Evolutionary conservation across 1,139 yeast species (phyloP), one percentile per base, ranked within the genome.

Genomic region (Hemisphaericaspora xylanilytica): DNA sequence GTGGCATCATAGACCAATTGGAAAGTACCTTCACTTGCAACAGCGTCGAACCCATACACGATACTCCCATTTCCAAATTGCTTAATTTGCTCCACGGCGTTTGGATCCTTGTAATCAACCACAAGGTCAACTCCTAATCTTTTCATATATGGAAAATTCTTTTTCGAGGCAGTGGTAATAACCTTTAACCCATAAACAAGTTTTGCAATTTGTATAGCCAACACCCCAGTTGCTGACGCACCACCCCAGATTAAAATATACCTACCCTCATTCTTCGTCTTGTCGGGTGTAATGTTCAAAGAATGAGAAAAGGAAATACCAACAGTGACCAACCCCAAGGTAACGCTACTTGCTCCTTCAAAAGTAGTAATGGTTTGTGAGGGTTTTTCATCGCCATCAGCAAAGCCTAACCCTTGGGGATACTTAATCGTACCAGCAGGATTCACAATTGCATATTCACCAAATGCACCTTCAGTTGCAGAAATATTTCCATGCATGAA

Each of bases 271-370:
- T 61, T 65, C 18, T 50, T 47, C n/a, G 47, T 40, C 40, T 49
- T 55, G 43, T 55, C 55, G 38, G 48, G 44, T 15, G 45, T 43
- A 24, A 65, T 45, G 15, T 53, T 48, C 36, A 68, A 55, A 15
- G 44, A 38, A 44, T 53, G 56, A 44, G 53, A 49, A 35, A 51
- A 61, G 13, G 66, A 54, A 37, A 56, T 24, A 43, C 66, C 76
- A 17, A 78, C 71, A 8, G 84, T 78, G 28, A 53, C 54, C 32
- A 78, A 52, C 17, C 80, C 73, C 37, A 80, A 63, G 11, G 83
- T 73, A 16, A 78, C 52, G 13, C 82, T 61, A 3, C 85, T 81
- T 20, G 87, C 88, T 36, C 74, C 81, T 59, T 81, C 87, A 47
- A 68, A 78, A 6, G 81, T 62, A 40, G 59, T 58, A 28, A 80